Percentiles rank a stretch among this genome's conserved stretches.
These are phyloP conservation scores for Epicoccum sorghinum DNA, from an alignment of 2,329 filamentous ascomycete species.

Conservation along the genomic window DNA sequence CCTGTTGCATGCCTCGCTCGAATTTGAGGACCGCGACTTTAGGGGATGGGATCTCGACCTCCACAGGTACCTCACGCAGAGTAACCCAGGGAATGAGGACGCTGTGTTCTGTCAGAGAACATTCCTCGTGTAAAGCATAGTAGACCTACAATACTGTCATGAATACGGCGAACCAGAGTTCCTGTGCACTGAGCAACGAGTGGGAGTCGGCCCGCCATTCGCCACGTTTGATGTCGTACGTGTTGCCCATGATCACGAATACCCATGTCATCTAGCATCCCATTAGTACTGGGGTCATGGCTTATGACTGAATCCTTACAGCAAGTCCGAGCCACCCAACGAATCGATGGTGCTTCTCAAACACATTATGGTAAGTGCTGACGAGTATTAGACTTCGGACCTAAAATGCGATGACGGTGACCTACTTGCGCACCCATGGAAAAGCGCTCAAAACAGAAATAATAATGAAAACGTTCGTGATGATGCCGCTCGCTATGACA, in stretches of 20 bases:
- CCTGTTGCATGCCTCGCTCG: constrained; percentile 46
- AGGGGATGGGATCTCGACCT: constrained; percentile 43
- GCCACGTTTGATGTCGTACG: constrained; percentile 43
- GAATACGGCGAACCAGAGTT: constrained; percentile 45
- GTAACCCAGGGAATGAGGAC: constrained; percentile 45
- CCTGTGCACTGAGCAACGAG: constrained; percentile 39
- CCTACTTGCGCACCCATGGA: constrained; percentile 45
- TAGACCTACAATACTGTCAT: constrained; percentile 45
- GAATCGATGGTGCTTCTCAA: constrained; percentile 45
- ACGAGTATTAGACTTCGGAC: constrained; percentile 16
- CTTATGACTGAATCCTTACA: constrained; percentile 21
- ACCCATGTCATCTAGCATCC: constrained; percentile 40
- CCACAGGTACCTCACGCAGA: constrained; percentile 42
- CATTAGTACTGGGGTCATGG: constrained; percentile 5
- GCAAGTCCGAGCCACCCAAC: constrained; percentile 46
- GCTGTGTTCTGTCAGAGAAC: constrained; percentile 23
- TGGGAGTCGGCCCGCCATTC: constrained; percentile 37
- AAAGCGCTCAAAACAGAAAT: constrained; percentile 45
- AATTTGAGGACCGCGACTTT: constrained; percentile 45
- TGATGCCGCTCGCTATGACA: constrained; percentile 40
- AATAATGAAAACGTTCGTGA: constrained; percentile 44
- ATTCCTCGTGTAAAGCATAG: neutral
- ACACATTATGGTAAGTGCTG: constrained; percentile 45
- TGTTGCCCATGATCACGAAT: constrained; percentile 42
- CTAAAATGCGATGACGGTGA: neutral